phyloP scores from a whole-genome alignment of 2,329 filamentous ascomycete genomes.

The Alternaria rosae region DNA sequence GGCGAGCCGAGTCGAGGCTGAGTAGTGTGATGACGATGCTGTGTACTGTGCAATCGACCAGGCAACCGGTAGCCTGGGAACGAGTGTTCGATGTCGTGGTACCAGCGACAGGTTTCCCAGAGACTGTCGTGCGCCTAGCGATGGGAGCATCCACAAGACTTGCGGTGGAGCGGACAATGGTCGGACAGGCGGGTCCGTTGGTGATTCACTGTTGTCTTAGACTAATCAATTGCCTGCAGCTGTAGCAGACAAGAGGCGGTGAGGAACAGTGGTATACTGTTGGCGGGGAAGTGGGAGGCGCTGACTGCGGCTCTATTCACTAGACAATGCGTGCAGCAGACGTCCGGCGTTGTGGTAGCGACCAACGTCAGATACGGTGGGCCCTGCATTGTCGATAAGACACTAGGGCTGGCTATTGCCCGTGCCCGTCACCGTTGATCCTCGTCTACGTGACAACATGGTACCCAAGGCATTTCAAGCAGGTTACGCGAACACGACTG shows the following conservation, averaged over 20 bases:
- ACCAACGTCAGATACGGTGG: constrained; percentile 11
- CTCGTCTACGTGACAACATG: constrained; percentile 39
- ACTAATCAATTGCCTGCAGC: constrained; percentile 4
- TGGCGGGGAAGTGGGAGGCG: constrained; percentile 7
- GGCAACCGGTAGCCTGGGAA: constrained; percentile 13
- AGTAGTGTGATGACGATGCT: constrained; percentile 21
- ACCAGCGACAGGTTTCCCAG: constrained; percentile 33
- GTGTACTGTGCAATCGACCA: constrained; percentile 23
- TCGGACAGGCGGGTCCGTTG: constrained; percentile 6
- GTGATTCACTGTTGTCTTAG: constrained; percentile 7
- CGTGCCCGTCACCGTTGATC: constrained; percentile 2
- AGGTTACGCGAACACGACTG: constrained; percentile 54
- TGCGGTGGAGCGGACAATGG: constrained; percentile 19
- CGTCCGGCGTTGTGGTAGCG: constrained; percentile 19
- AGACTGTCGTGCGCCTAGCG: constrained; percentile 26
- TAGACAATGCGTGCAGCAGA: constrained; percentile 11
- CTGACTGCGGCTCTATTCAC: constrained; percentile 8
- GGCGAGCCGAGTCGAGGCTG: constrained; percentile 21
- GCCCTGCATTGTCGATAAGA: constrained; percentile 11
- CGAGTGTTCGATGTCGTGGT: constrained; percentile 20
- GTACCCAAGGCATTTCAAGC: constrained; percentile 56
- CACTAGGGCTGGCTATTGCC: constrained; percentile 6
- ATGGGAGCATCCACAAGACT: constrained; percentile 37
- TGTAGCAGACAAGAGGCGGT: constrained; percentile 25
- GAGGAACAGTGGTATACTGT: constrained; percentile 20